Base-by-base conservation (phyloP, 768 basidiomycete genomes). In the Mycena filopes region DNA sequence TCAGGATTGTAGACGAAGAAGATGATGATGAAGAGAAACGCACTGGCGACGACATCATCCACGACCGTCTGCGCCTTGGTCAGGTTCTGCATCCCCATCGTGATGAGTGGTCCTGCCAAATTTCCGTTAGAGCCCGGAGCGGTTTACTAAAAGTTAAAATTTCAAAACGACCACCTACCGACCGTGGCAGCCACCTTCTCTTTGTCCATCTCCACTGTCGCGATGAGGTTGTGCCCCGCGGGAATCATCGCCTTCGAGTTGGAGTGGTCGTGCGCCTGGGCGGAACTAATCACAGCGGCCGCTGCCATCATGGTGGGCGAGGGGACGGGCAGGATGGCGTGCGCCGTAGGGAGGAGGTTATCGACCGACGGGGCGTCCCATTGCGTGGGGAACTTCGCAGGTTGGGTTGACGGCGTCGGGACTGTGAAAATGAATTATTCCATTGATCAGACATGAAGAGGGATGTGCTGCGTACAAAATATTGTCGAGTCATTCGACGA, bases 41-140 rank as follows among this genome's bases (percentile, higher is more conserved):
- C 33, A 66, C 65, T 66, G 7, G 65, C 61, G 16, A 60, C 36
- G 4, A 67, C 13, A 3, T 64, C 62, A 8, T 54, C 65, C 15
- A 70, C 42, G 45, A 70, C 54, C 15, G 62, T 64, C 54, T 70
- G 68, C 6, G 68, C 68, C 61, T 63, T 63, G 2, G 68, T 66
- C 13, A 70, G 53, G 29, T 70, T 70, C 36, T 60, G 62, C 65
- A 66, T 59, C 0, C 68, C 68, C 33, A 38, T 18, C 1, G 60
- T 63, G 18, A 70, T 66, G 21, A 70, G 55, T 13, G 68, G 65
- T 15, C 57, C 68, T 66, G 38, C 16, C n/a, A n/a, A n/a, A 25
- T 15, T 7, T 4, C 3, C 15, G 16, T 47, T 9, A 59, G 38
- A n/a, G n/a, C n/a, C n/a, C n/a, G n/a, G n/a, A n/a, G n/a, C n/a